A percentile compares a stretch with the other conserved stretches of the same genome.
Conservation (phyloP, 2,329 filamentous ascomycete genomes). For the Aspergillus sergii region DNA sequence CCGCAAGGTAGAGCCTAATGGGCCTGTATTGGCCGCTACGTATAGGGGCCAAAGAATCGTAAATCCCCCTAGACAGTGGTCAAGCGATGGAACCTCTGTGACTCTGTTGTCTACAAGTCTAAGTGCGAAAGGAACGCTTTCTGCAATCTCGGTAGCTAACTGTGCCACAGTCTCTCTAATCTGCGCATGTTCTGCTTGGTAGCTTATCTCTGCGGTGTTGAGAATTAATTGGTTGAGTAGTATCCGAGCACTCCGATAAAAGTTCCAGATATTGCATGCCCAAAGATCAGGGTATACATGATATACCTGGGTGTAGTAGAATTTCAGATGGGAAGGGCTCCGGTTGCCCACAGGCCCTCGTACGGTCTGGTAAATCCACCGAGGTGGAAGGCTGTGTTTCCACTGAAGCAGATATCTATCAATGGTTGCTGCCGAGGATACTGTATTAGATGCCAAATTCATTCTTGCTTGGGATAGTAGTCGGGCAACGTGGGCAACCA, state of each 20-base stretch:
- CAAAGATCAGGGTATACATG: slow-evolving; percentile 12
- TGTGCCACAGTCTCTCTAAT: neutral
- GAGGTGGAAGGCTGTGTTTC: neutral
- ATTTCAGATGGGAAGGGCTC: neutral
- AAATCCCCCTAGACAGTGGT: slow-evolving; percentile 6
- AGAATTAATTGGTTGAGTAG: slow-evolving; percentile 8
- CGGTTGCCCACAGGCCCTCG: neutral
- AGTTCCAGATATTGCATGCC: slow-evolving; percentile 15
- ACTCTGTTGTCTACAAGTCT: neutral
- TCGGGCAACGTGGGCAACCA: neutral
- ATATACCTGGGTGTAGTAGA: neutral
- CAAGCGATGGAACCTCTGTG: neutral
- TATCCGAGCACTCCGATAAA: slow-evolving; percentile 11
- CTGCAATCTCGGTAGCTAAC: neutral
- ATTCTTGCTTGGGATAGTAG: neutral
- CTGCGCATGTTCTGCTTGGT: neutral
- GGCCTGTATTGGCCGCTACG: slow-evolving; percentile 5
- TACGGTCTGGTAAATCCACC: neutral
- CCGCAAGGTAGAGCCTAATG: neutral
- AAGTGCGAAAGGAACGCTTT: neutral
- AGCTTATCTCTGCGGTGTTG: neutral
- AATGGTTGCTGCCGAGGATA: neutral
- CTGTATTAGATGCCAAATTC: neutral
- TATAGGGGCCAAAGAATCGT: slow-evolving; percentile 11
- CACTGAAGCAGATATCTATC: neutral